A percentile compares a stretch with the other conserved stretches of the same genome.
Evolutionary conservation across 1,284 basidiomycete species (phyloP).

Genomic region (Ceratobasidium sp.): DNA sequence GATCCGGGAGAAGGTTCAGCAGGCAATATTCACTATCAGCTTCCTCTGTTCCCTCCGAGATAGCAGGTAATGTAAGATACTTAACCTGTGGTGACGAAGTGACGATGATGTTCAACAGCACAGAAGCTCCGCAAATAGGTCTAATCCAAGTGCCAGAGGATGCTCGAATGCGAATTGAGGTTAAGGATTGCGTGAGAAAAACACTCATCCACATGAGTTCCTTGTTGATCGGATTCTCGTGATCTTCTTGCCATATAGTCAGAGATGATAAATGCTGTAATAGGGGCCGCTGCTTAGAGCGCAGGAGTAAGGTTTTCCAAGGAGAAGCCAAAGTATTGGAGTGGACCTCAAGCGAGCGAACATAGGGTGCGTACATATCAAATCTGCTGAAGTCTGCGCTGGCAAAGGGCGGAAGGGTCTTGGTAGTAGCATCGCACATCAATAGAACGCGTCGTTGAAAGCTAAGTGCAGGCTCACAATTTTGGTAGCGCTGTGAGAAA

Average conservation of each 20-base stretch:
- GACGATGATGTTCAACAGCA: conserved; percentile 62
- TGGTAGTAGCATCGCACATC: no score
- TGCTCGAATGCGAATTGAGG: neutral
- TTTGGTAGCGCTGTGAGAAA: neutral
- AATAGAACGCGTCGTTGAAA: neutral
- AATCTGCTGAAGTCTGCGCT: neutral
- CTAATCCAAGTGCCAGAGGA: no score
- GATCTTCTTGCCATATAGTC: neutral
- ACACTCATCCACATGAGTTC: neutral
- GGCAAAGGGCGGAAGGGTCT: neutral
- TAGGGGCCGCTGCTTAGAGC: neutral
- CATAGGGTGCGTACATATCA: neutral
- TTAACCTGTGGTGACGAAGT: conserved; percentile 92
- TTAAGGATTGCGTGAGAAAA: neutral
- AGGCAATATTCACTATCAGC: neutral
- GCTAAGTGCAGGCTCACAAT: neutral
- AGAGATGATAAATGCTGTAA: neutral
- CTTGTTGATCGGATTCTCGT: neutral
- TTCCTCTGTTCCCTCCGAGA: neutral
- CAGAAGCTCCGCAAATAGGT: no score
- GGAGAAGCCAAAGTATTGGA: no score
- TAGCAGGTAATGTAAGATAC: neutral
- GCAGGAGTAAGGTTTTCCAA: neutral
- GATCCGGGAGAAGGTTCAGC: neutral
- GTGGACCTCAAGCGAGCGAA: neutral